Evolutionary conservation across 2,329 filamentous ascomycete genomes (phyloP).

Genomic region (Allantophomopsis lycopodina): DNA sequence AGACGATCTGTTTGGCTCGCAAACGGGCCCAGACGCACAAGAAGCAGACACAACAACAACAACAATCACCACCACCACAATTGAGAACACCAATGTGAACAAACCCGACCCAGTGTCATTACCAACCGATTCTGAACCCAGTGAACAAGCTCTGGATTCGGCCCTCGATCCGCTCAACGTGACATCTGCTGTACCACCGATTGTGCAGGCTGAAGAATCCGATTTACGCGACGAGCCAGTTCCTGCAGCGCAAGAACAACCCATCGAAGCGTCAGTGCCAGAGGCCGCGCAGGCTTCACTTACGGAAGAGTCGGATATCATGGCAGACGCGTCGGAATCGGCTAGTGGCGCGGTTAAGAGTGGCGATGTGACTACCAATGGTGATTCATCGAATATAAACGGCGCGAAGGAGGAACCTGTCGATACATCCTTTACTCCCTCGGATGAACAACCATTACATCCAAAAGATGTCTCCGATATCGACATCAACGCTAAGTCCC

Average conservation of each 20-base stretch:
- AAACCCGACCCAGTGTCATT: constrained; percentile 2
- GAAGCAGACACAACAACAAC: neutral
- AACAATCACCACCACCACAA: too few relatives aligned
- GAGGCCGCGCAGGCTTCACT: neutral
- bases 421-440: neutral
- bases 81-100: neutral
- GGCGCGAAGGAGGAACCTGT: too few relatives aligned
- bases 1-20: too few relatives aligned
- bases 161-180: constrained; percentile 3
- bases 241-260: constrained; percentile 1
- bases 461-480: constrained; percentile 3
- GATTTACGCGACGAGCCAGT: constrained; percentile 13
- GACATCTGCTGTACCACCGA: constrained; percentile 13
- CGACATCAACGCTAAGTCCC: constrained; percentile 1
- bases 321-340: too few relatives aligned
- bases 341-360: too few relatives aligned
- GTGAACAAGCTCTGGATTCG: constrained; percentile 1
- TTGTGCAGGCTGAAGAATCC: constrained; percentile 17
- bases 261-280: neutral
- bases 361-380: too few relatives aligned
- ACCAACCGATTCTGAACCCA: neutral
- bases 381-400: too few relatives aligned
- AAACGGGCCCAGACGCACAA: neutral
- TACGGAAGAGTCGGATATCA: too few relatives aligned
- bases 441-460: neutral